Base-by-base conservation (phyloP, 768 basidiomycete species). In the Leccinellum luteum region DNA sequence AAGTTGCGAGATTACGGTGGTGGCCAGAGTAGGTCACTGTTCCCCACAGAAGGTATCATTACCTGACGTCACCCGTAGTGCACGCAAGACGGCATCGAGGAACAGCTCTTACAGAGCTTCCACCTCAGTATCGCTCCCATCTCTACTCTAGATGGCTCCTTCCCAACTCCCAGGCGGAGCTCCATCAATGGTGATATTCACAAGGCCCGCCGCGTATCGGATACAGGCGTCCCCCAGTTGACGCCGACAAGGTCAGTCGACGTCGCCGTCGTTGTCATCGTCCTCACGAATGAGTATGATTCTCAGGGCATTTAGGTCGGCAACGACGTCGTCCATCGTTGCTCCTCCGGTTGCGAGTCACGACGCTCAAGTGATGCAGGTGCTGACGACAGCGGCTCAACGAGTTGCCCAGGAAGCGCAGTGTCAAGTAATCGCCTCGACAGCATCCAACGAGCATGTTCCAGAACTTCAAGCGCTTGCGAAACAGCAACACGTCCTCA, bases 401-500 rank as follows among this genome's bases (percentile, higher is more conserved):
- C 86, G 87, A 45, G 87, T 92, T 23, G 87, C 86, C 12, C 85
- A 87, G 66, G 85, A 88, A 66, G 85, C 81, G 13, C 85, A 88
- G 61, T 84, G 82, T 6, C 87, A 89, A 66, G 79, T 85, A 44
- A 81, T 85, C 54, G 81, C 79, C 17, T 75, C 79, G 19, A 75
- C 78, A 23, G 74, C 72, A 28, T 78, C 80, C n/a, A 79, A 76
- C 52, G 76, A 76, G 31, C 71, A 75, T 28, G 75, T 72, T 17
- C 74, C 72, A 8, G 79, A 86, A 62, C 69, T 89, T 12, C 82
- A 87, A 66, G 85, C 85, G 25, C 81, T 93, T 52, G 86, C 82
- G 51, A 90, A 89, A 70, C 90, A 92, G 75, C 90, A 89, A 65
- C 85, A 90, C 62, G 88, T 92, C 56, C 78, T 93, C 51, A 83